Evolutionary conservation across 768 basidiomycete genomes (phyloP).

Genomic region (Royoungia palumana): DNA sequence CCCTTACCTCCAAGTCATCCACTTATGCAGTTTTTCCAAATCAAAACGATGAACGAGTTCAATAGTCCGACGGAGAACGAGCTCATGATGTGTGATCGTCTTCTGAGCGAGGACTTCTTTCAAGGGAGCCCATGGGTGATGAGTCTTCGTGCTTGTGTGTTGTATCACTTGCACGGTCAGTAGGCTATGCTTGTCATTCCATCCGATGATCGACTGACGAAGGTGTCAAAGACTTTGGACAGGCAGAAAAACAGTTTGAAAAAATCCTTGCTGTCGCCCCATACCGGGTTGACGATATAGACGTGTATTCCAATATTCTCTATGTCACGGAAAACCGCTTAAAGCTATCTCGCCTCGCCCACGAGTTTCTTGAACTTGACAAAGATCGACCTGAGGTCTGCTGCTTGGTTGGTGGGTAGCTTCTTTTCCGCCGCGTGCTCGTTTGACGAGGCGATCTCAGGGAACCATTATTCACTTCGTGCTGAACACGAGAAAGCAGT

Average conservation of each 20-base stretch:
- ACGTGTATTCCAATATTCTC: slow-evolving; percentile 94
- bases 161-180: slow-evolving; percentile 89
- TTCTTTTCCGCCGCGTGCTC: neutral
- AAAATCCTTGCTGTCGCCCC: slow-evolving; percentile 79
- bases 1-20: slow-evolving; percentile 52
- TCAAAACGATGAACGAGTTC: slow-evolving; percentile 85
- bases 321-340: slow-evolving; percentile 90
- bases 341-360: slow-evolving; percentile 88
- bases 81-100: slow-evolving; percentile 72
- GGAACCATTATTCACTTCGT: slow-evolving; percentile 95
- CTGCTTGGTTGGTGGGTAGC: slow-evolving; percentile 79
- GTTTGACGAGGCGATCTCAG: slow-evolving; percentile 38
- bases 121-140: slow-evolving; percentile 82
- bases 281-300: slow-evolving; percentile 89
- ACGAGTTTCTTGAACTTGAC: slow-evolving; percentile 85
- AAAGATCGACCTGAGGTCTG: slow-evolving; percentile 96
- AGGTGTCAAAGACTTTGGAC: slow-evolving; percentile 67
- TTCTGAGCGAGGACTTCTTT: slow-evolving; percentile 70
- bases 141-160: slow-evolving; percentile 78
- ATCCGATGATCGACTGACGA: slow-evolving; percentile 2
- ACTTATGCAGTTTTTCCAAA: slow-evolving; percentile 71
- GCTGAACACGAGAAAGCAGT: slow-evolving; percentile 95
- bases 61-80: slow-evolving; percentile 88
- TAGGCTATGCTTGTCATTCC: slow-evolving; percentile 2
- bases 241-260: slow-evolving; percentile 84